Base-by-base conservation (phyloP, 768 basidiomycete genomes). In the Leccinellum albellum region DNA sequence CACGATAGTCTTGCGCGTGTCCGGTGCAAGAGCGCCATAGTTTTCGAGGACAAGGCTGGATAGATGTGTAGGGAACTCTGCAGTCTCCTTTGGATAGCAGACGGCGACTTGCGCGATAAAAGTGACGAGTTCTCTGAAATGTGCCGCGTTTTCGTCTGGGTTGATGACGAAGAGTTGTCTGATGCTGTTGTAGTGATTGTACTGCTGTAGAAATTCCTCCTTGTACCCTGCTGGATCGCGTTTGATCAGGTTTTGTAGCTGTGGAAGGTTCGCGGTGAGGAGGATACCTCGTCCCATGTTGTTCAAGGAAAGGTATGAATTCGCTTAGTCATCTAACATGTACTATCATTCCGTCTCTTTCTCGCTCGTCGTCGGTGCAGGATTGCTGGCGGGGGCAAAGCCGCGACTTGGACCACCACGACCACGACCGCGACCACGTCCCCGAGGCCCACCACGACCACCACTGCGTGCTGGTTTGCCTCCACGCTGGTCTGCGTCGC, bases 171-270 rank as follows among this genome's bases (percentile, higher is more conserved):
- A 94, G 60, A 99, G 89, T 65, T 92, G 84, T 32, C 91, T 84
- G 54, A 89, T 86, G 61, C 86, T 89, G 63, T 89, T 84, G 74
- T 95, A 98, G 72, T 96, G 92, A 58, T 91, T 91, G 88, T 94
- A 97, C 79, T 99, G 96, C 61, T 93, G 93, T 15, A 94, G 69
- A 64, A 98, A 99, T 65, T 99, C 97, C 59, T 98, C 96, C 69
- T 84, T 89, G 78, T 99, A 98, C 0, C 84, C 87, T 9, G 76
- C 73, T 3, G 96, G 91, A 70, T 97, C 93, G 45, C 97, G 83
- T 70, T 99, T 99, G 72, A 99, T 94, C 53, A 98, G 80, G 70
- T 98, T 98, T 72, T 98, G 96, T 8, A 99, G 81, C 68, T 97
- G 93, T 0, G 97, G 95, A 9, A 98, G 83, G 68, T 96, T 96